Evolutionary conservation across 2,329 filamentous ascomycete genomes (phyloP), one percentile per base, ranked within the genome.

Genomic region (Cercospora zeina): DNA sequence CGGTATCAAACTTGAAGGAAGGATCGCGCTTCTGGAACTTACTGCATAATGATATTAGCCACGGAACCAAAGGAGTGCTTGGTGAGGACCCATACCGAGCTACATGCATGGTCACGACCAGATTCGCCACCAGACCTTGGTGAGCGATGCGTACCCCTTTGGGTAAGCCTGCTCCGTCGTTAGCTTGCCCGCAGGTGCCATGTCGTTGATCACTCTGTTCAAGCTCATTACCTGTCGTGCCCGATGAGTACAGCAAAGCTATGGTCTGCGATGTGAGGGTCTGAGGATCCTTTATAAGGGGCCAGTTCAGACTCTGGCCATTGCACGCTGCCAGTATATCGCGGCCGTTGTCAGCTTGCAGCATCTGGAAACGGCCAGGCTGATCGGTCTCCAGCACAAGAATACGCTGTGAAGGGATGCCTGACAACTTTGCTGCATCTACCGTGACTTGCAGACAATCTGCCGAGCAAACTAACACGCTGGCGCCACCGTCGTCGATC

Each of bases 211-310:
- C 39, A 55, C 24, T 50, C 39, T 56, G n/a, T 57, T 63, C 9
- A 49, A 33, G 42, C 27, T 60, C 36, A 42, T 58, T 49, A 47
- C 61, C 7, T 0, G 79, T 81, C 0, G 79, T 81, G 1, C 79
- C 79, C 14, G 74, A 77, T 6, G 76, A 78, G 66, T 80, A 81
- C 10, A 81, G 74, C 49, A 81, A 77, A 70, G n/a, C 78, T 65
- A 60, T 76, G 33, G 93, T 74, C 72, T 96, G 78, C 11, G 77
- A 69, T 6, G 78, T 76, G 54, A 88, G 74, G 33, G 75, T 73
- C 0, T 71, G 54, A 0, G 71, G 71, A 67, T 85, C 79, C 0
- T 82, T 84, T 33, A 87, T 79, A 30, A 74, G 77, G 42, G 74
- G 68, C 86, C 86, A 88, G 3, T 78, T 71, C 4, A 86, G 72